Evolutionary conservation across 306 rosid genomes (phyloP), one percentile per base, ranked within the genome.

Genomic region (Rosa chinensis): DNA sequence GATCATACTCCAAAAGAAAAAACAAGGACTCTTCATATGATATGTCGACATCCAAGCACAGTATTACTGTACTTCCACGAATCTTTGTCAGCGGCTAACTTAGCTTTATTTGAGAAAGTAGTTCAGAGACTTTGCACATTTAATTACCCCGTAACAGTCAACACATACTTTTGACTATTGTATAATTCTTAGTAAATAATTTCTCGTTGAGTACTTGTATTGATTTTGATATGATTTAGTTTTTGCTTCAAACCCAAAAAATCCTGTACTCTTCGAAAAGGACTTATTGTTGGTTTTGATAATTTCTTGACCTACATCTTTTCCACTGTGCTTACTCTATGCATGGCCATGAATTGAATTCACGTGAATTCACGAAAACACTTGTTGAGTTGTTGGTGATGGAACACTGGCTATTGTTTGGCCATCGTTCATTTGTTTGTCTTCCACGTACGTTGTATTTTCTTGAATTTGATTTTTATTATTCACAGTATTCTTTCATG

Each of bases 51-150:
- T 39, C 72, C 44, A 7, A 40, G 72, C 16, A 40, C 72, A 66
- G 72, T 66, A 8, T 9, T 66, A 66, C 72, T 66, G 72, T 40
- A 66, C 72, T 40, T 66, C 5, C 28, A 17, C 72, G 72, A 67
- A 67, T 67, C 72, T 67, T 40, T 67, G 72, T 40, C 72, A 40
- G 72, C 49, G 8, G 17, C 72, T 32, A 32, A 13, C 9, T 62
- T 17, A 8, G 28, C 72, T 67, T 40, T 67, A 67, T 39, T 17
- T 37, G 25, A 20, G 25, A 66, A 66, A 63, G 8, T 63, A 3
- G 47, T 66, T 66, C 48, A 32, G 4, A 66, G 14, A 39, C 48
- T 39, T 3, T 37, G 17, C 5, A 17, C 9, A 66, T 37, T n/a
- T 63, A 28, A 28, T 28, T 7, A 64, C 70, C 10, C 44, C 5